A percentile compares a stretch with the other conserved stretches of the same genome.
Evolutionary conservation across 371 early-diverging fungal genomes (phyloP).

Genomic region (Rhizopus stolonifer): DNA sequence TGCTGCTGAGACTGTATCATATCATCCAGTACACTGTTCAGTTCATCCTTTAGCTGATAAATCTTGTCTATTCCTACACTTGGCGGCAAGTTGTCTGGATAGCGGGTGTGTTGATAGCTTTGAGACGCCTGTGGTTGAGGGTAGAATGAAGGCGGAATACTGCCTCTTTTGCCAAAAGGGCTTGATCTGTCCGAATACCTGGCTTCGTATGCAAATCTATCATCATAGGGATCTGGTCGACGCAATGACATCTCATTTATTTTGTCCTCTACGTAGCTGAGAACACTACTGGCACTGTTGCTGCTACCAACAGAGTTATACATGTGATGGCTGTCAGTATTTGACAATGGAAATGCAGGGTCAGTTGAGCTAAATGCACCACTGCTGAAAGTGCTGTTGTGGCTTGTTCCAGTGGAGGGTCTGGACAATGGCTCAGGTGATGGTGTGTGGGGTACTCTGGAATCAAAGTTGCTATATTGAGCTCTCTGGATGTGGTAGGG

Average conservation of each 20-base stretch:
- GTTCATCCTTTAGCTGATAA: slow-evolving; percentile 14
- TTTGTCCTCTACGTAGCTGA: slow-evolving; percentile 19
- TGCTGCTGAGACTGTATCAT: slow-evolving; percentile 17
- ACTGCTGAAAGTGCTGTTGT: slow-evolving; percentile 13
- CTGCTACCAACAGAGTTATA: slow-evolving; percentile 8
- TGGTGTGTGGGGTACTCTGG: neutral
- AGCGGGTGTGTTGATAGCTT: neutral
- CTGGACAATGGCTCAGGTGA: slow-evolving; percentile 15
- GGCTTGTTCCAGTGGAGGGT: slow-evolving; percentile 20
- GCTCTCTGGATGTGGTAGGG: neutral
- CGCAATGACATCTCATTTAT: neutral
- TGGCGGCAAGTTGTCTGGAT: slow-evolving; percentile 1
- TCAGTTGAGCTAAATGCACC: slow-evolving; percentile 5
- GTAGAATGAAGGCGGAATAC: slow-evolving; percentile 5
- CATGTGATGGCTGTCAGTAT: neutral
- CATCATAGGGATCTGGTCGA: neutral
- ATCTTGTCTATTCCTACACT: slow-evolving; percentile 4
- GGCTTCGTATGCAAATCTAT: neutral
- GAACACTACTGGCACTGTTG: slow-evolving; percentile 4
- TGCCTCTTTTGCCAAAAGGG: neutral
- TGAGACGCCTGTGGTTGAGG: slow-evolving; percentile 4
- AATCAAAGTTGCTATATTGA: neutral
- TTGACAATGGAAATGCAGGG: neutral
- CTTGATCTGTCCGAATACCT: slow-evolving; percentile 1
- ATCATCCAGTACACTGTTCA: slow-evolving; percentile 15